Evolutionary conservation across 257 asterid genomes (phyloP).

Genomic region (Voacanga thouarsii): DNA sequence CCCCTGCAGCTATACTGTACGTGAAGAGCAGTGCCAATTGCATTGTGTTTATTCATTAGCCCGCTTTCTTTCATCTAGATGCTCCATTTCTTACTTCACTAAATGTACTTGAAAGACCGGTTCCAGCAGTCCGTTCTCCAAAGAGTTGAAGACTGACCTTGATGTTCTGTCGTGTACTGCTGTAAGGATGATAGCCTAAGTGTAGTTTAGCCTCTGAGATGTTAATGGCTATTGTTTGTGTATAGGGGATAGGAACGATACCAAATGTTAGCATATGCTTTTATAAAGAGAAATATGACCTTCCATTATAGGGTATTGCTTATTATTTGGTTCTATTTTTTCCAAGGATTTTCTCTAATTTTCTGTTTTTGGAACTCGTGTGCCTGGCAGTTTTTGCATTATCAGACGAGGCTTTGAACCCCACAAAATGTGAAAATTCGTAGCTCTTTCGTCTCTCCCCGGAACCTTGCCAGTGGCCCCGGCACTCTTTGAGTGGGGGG

Average conservation of each 20-base stretch:
- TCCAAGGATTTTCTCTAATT: no score
- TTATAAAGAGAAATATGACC: not conserved
- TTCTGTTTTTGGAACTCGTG: not conserved
- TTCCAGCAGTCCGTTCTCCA: not conserved
- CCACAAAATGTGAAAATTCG: no score
- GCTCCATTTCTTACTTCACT: not conserved
- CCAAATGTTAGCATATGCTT: not conserved
- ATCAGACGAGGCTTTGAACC: no score
- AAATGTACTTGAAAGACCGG: not conserved
- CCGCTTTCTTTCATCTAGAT: not conserved
- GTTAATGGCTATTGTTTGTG: slow-evolving; percentile 3
- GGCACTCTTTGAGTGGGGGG: no score
- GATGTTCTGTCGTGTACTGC: not conserved
- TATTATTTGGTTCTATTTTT: not conserved
- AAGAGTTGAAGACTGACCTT: not conserved
- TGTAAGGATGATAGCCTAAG: not conserved
- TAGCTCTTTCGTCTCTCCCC: no score
- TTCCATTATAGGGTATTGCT: not conserved
- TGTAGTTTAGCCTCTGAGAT: slow-evolving; percentile 2
- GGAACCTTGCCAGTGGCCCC: no score
- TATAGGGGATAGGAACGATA: not conserved
- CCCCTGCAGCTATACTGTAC: slow-evolving; percentile 4
- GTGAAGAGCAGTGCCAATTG: not conserved
- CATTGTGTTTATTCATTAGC: not conserved
- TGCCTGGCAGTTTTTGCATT: not conserved